phyloP scores from a whole-genome alignment of 768 basidiomycete species.

The Naganishia onofrii region DNA sequence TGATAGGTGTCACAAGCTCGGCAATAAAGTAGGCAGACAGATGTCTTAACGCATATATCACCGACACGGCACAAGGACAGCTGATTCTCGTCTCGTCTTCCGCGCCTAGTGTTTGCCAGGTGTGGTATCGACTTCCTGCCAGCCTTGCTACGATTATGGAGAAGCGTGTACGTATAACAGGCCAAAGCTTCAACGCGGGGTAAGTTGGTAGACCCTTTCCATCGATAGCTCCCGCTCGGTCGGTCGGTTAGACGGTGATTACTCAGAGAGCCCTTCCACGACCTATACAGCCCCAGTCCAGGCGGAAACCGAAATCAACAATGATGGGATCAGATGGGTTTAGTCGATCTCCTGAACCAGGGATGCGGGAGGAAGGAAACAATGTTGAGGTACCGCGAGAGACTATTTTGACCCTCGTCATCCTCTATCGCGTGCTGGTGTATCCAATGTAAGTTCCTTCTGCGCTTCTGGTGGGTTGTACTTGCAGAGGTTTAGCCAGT shows the following conservation, averaged over 20 bases:
- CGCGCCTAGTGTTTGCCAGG: conserved; percentile 4
- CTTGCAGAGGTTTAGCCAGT: background rate
- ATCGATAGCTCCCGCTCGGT: background rate
- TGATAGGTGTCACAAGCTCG: conserved; percentile 16
- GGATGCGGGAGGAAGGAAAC: background rate
- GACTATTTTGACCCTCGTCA: conserved; percentile 32
- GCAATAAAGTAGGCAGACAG: conserved; percentile 3
- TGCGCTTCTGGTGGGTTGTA: background rate
- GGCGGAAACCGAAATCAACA: conserved; percentile 2
- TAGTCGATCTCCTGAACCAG: conserved; percentile 12
- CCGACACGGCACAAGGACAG: background rate
- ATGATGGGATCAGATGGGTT: background rate
- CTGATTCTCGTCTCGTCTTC: background rate
- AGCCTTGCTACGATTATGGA: conserved; percentile 16
- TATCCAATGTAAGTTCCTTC: conserved; percentile 40
- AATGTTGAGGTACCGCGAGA: background rate
- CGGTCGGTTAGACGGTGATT: conserved; percentile 1
- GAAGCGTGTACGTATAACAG: conserved; percentile 18
- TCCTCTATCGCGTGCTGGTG: conserved; percentile 31
- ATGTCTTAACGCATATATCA: background rate
- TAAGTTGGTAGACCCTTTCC: background rate
- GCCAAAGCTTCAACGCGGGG: conserved; percentile 9
- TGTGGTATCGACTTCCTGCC: background rate
- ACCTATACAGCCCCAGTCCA: conserved; percentile 5
- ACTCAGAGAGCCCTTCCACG: background rate